Evolutionary conservation across 129 eudicot genomes (phyloP).

Genomic region (Centella asiatica): DNA sequence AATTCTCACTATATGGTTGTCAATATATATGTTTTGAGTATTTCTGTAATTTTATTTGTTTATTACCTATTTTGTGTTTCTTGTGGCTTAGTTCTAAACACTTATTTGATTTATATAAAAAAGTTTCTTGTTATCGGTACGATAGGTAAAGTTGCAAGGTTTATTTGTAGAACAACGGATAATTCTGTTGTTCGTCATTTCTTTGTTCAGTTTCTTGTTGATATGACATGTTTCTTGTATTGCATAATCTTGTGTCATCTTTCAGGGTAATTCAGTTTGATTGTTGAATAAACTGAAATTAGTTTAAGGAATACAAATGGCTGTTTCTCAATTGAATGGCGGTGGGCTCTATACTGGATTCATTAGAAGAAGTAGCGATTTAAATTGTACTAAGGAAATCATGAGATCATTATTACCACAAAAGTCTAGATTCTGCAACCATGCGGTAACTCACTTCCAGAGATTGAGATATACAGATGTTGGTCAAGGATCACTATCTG

Average conservation of each 20-base stretch:
- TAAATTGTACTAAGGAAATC: constrained; percentile 15
- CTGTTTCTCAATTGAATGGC: constrained; percentile 39
- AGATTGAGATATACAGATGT: constrained; percentile 29
- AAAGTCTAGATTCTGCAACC: constrained; percentile 15
- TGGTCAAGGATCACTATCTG: constrained; percentile 26
- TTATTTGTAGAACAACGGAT: not conserved
- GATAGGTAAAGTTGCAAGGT: not conserved
- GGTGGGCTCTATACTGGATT: constrained; percentile 28
- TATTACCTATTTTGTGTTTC: too few species aligned
- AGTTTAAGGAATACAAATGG: constrained; percentile 21
- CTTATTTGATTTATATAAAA: too few species aligned
- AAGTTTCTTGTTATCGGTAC: not conserved
- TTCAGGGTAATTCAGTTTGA: not conserved
- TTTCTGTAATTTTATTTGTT: too few species aligned
- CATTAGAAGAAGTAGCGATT: constrained; percentile 22
- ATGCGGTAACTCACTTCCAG: constrained; percentile 12
- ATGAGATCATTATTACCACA: constrained; percentile 18
- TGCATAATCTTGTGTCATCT: not conserved
- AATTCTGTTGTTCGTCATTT: not conserved
- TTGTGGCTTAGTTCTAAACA: too few species aligned
- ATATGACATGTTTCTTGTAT: not conserved
- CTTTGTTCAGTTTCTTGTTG: not conserved
- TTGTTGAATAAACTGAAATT: not conserved
- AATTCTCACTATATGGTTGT: too few species aligned
- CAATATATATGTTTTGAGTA: too few species aligned